Percentiles rank a stretch among this genome's conserved stretches.
These are phyloP conservation scores for Kwoniella bestiolae DNA, from an alignment of 768 basidiomycete genomes.

Conservation along the genomic window DNA sequence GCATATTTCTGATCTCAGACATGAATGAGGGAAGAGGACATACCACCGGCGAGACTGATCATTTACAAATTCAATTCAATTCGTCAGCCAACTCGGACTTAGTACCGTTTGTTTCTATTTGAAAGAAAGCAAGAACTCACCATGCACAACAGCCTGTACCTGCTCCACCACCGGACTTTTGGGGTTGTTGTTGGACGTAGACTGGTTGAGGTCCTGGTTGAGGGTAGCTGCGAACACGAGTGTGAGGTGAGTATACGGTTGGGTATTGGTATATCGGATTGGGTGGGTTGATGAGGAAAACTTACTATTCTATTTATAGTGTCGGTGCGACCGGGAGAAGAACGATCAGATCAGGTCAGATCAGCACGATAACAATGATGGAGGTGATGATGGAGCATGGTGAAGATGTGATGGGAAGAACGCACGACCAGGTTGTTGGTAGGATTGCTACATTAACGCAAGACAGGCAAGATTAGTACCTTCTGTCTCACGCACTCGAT, in stretches of 20 bases:
- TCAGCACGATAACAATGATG: no score
- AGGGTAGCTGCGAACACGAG: slow-evolving; percentile 58
- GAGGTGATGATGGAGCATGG: no score
- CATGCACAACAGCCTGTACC: slow-evolving; percentile 70
- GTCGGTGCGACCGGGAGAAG: neutral
- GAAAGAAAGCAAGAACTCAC: no score
- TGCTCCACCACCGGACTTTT: slow-evolving; percentile 61
- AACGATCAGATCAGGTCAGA: no score
- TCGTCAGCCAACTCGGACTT: neutral
- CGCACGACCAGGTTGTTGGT: slow-evolving; percentile 47
- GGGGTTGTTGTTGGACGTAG: slow-evolving; percentile 66
- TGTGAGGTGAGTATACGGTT: neutral
- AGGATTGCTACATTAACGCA: slow-evolving; percentile 31
- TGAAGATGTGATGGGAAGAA: neutral
- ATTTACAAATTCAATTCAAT: neutral
- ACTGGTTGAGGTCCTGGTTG: slow-evolving; percentile 78
- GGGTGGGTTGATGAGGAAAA: neutral
- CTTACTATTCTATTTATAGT: slow-evolving; percentile 45
- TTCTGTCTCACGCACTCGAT: no score
- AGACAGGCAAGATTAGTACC: no score
- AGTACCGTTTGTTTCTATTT: no score
- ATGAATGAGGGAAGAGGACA: neutral
- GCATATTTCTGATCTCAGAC: no score
- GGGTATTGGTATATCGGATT: neutral
- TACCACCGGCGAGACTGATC: slow-evolving; percentile 25